phyloP scores from a whole-genome alignment of 2,329 filamentous ascomycete genomes.

The Annulohypoxylon truncatum region DNA sequence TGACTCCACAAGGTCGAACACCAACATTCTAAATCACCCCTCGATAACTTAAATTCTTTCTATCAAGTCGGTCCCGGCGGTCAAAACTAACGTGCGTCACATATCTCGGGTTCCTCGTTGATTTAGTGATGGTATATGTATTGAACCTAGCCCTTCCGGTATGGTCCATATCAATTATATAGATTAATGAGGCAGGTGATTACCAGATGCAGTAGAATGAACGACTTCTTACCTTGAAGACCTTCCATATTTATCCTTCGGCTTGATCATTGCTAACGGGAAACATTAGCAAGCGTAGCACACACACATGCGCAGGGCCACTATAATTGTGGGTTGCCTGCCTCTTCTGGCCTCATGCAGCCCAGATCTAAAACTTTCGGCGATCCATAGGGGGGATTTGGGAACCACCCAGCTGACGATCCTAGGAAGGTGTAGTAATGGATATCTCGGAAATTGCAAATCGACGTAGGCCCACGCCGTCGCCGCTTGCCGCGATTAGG shows the following conservation, averaged over 20 bases:
- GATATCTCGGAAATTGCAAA: slow-evolving; percentile 26
- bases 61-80: neutral
- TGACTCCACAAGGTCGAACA: neutral
- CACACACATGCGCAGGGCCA: slow-evolving; percentile 4
- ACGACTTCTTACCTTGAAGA: neutral
- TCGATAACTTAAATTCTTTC: slow-evolving; percentile 1
- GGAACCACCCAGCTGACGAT: slow-evolving; percentile 12
- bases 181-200: neutral
- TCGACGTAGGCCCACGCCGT: neutral
- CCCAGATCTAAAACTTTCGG: slow-evolving; percentile 25
- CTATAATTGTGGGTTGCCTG: slow-evolving; percentile 27
- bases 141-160: slow-evolving; percentile 2
- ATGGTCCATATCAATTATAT: neutral
- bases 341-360: slow-evolving; percentile 28
- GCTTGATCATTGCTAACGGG: neutral
- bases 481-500: neutral
- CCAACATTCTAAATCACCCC: neutral
- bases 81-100: neutral
- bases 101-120: neutral
- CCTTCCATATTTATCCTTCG: slow-evolving; percentile 8
- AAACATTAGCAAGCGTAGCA: neutral
- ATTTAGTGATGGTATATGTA: neutral
- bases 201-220: neutral
- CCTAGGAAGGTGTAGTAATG: slow-evolving; percentile 14
- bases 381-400: slow-evolving; percentile 14